A percentile compares a stretch with the other conserved stretches of the same genome.
Evolutionary conservation across 192 early-diverging fungal species (phyloP).

Genomic region (Backusella westeae): DNA sequence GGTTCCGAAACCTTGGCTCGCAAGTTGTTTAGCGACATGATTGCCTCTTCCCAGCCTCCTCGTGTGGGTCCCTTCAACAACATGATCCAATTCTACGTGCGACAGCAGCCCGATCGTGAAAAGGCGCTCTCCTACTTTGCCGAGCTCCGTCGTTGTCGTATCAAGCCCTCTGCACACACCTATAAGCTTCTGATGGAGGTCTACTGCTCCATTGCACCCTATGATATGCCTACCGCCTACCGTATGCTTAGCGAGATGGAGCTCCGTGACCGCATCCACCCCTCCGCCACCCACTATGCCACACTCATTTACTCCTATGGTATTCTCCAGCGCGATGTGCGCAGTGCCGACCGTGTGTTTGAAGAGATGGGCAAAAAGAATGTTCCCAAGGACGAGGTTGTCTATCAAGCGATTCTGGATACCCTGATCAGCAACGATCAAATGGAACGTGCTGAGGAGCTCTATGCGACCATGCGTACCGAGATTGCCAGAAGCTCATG

Average conservation of each 20-base stretch:
- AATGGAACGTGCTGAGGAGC: constrained; percentile 38
- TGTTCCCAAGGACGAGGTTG: constrained; percentile 44
- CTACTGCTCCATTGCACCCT: constrained; percentile 50
- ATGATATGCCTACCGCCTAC: constrained; percentile 52
- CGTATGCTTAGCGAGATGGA: constrained; percentile 43
- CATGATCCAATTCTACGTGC: constrained; percentile 63
- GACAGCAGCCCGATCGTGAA: constrained; percentile 47
- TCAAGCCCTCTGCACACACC: constrained; percentile 50
- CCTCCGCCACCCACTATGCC: constrained; percentile 49
- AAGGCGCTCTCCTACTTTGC: constrained; percentile 48
- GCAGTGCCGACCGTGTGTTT: constrained; percentile 41
- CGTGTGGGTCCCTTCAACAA: constrained; percentile 53
- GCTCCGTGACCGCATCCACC: constrained; percentile 30
- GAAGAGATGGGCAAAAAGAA: constrained; percentile 35
- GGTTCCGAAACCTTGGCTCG: constrained; percentile 49
- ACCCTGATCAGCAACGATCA: constrained; percentile 43
- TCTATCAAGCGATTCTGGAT: constrained; percentile 54
- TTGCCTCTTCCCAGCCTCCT: constrained; percentile 40
- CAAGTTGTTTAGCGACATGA: constrained; percentile 49
- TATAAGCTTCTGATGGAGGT: constrained; percentile 55
- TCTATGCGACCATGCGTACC: constrained; percentile 39
- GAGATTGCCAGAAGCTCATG: constrained; percentile 37
- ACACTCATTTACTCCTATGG: constrained; percentile 56
- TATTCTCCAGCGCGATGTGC: constrained; percentile 45
- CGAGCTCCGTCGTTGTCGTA: constrained; percentile 34